Conservation (phyloP, 2,329 filamentous ascomycete species). For the Ampelomyces quisqualis region DNA sequence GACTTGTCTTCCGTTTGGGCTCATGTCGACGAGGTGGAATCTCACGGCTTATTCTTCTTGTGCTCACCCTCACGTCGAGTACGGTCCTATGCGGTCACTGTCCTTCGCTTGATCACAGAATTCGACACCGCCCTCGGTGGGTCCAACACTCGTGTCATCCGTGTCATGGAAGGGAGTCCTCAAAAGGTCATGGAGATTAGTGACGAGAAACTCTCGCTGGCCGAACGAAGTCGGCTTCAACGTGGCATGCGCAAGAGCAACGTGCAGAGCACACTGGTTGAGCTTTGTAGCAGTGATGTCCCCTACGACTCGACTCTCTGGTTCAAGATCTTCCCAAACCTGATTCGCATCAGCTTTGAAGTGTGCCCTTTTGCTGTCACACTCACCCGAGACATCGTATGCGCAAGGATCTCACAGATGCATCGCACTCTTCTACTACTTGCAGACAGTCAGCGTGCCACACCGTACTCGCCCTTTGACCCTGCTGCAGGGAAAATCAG, state of each 20-base stretch:
- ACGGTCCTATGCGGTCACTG: conserved; percentile 85
- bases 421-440: conserved; percentile 78
- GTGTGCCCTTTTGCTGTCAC: conserved; percentile 89
- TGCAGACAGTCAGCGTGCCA: conserved; percentile 62
- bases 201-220: conserved; percentile 85
- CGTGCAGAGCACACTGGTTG: conserved; percentile 81
- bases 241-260: conserved; percentile 84
- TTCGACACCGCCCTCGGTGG: conserved; percentile 89
- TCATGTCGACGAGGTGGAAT: conserved; percentile 94
- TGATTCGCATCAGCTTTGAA: conserved; percentile 87
- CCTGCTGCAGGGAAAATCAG: conserved; percentile 57
- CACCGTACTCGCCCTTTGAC: conserved; percentile 60
- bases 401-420: conserved; percentile 89
- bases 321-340: conserved; percentile 97
- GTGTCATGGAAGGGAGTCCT: conserved; percentile 88
- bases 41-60: conserved; percentile 93
- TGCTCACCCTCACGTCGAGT: conserved; percentile 94
- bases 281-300: conserved; percentile 92
- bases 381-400: conserved; percentile 86
- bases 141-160: conserved; percentile 77
- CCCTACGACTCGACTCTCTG: conserved; percentile 93
- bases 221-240: conserved; percentile 88
- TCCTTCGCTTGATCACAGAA: conserved; percentile 86
- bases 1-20: conserved; percentile 87
- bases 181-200: conserved; percentile 88